Base-by-base conservation (phyloP, 495 filamentous ascomycete genomes). In the Thermothielavioides terrestris region DNA sequence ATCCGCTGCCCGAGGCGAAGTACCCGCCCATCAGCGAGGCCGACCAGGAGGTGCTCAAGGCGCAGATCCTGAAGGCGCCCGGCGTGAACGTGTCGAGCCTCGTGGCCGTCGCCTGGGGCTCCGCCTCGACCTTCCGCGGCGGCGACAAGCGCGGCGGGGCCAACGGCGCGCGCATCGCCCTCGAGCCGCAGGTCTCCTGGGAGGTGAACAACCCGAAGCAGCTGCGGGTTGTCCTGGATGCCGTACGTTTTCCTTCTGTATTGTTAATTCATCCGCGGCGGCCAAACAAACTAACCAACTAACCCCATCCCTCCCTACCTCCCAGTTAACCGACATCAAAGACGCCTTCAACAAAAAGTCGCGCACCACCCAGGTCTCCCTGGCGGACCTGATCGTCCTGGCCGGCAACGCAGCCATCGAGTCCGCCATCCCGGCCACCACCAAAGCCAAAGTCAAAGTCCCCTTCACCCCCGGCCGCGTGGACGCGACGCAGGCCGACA, bases 141-240 rank as follows among this genome's bases (percentile, higher is more conserved):
- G 68, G 78, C 52, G 83, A 87, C 74, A 87, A 86, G 76, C 82
- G 83, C 48, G 83, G 83, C 52, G 83, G 83, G 52, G 83, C 83
- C 66, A 86, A 86, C 53, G 83, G 83, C 49, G 83, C 79, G 5
- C 83, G 82, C 56, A 83, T 87, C 58, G 80, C 82, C 30, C 78
- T 87, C 15, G 69, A 70, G 17, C 83, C 83, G 15, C 78, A 82
- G 67, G 78, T 76, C 42, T 66, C 79, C 55, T 87, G 83, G 83
- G 62, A 76, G 55, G 76, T 81, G 51, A 87, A 86, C 73, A 78
- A 82, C 64, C 80, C 81, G 27, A 51, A 72, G 0, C 74, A 80
- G 63, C 65, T 86, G 36, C 63, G 55, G 21, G 68, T 80, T 62
- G 76, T 81, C 9, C 68, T 87, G 27, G 53, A 49, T 18, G 73